phyloP scores from a whole-genome alignment of 108 stramenopile genomes.

The Skeletonema marinoi region DNA sequence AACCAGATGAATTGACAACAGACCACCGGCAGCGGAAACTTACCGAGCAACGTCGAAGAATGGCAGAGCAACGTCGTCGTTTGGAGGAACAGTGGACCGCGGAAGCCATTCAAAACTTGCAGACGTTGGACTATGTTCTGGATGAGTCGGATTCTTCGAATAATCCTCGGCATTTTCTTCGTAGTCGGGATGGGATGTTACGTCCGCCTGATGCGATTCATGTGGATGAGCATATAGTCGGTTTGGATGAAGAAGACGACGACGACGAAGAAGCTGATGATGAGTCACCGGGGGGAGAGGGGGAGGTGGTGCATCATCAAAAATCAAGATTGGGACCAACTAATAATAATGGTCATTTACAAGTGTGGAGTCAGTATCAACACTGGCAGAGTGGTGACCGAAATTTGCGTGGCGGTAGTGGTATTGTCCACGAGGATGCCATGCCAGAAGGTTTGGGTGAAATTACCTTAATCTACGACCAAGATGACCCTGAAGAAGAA shows the following conservation, averaged over 20 bases:
- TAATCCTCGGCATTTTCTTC: neutral
- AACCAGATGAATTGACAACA: neutral
- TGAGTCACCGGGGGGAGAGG: neutral
- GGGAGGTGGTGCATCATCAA: neutral
- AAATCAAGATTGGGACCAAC: neutral
- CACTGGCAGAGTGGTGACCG: neutral
- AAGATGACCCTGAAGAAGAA: neutral
- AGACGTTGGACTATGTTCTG: neutral
- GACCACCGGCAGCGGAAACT: neutral
- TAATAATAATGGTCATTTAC: neutral
- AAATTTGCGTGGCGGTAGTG: neutral
- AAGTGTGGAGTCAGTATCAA: neutral
- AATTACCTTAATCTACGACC: neutral
- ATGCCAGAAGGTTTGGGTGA: neutral
- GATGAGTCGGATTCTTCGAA: neutral
- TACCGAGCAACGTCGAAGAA: constrained; percentile 1
- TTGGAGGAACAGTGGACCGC: neutral
- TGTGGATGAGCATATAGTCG: neutral
- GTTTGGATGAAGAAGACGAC: neutral
- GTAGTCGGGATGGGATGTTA: neutral
- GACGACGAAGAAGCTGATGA: neutral
- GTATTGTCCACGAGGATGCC: neutral
- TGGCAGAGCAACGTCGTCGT: neutral
- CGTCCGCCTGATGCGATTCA: neutral
- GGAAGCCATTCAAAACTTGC: neutral